These are phyloP conservation scores for Botryosphaeria agaves DNA, from an alignment of 2,329 filamentous ascomycete species.

Conservation along the genomic window DNA sequence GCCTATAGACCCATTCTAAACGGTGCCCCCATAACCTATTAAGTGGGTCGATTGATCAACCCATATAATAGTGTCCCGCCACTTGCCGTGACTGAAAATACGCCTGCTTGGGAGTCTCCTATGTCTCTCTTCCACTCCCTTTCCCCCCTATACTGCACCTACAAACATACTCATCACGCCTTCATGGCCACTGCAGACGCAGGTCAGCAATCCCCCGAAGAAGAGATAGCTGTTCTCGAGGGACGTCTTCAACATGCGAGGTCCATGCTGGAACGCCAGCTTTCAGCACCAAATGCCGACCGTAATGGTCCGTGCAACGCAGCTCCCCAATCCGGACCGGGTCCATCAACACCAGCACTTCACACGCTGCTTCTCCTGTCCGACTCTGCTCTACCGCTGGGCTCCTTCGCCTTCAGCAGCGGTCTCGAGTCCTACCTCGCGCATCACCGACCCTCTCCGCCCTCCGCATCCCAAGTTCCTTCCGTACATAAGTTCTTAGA, in stretches of 20 bases:
- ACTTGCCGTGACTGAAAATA: neutral
- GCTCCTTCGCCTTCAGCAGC: constrained; percentile 75
- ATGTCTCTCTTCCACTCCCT: neutral
- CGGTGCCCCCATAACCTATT: too few relatives aligned
- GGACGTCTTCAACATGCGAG: neutral
- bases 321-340: neutral
- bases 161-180: neutral
- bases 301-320: neutral
- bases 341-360: too few relatives aligned
- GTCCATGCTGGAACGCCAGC: neutral
- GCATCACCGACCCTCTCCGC: constrained; percentile 32
- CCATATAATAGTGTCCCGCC: neutral
- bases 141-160: neutral
- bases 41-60: too few relatives aligned
- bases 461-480: too few relatives aligned
- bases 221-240: constrained; percentile 1
- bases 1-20: too few relatives aligned
- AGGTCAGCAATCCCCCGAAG: neutral
- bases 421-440: constrained; percentile 70
- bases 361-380: constrained; percentile 64
- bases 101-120: neutral
- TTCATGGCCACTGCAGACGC: neutral
- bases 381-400: constrained; percentile 66
- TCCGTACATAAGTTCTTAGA: constrained; percentile 53
- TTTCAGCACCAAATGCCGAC: neutral